Evolutionary conservation across 306 rosid genomes (phyloP).

Genomic region (Canavalia gladiata): DNA sequence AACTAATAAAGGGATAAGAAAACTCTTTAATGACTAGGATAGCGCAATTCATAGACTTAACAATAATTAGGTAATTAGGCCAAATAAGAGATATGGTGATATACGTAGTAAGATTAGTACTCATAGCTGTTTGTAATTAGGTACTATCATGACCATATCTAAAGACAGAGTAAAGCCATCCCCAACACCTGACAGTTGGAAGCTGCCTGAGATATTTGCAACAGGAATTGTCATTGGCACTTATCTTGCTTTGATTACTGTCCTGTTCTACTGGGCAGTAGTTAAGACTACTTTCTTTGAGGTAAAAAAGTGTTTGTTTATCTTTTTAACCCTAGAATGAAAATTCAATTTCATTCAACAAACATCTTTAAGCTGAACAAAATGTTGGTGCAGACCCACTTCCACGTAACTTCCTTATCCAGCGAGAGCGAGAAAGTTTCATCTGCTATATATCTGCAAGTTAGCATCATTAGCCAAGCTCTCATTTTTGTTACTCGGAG

Average conservation of each 20-base stretch:
- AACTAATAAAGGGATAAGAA: conserved; percentile 17
- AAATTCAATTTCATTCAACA: conserved; percentile 32
- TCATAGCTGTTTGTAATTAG: conserved; percentile 46
- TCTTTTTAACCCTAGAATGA: conserved; percentile 32
- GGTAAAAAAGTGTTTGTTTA: conserved; percentile 54
- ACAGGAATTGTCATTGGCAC: conserved; percentile 88
- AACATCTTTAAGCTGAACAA: conserved; percentile 31
- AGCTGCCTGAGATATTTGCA: conserved; percentile 85
- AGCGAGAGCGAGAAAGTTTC: conserved; percentile 69
- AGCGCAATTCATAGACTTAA: conserved; percentile 11
- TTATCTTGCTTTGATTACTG: conserved; percentile 83
- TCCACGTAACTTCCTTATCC: conserved; percentile 66
- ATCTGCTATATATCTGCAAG: conserved; percentile 83
- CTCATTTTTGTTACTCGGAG: conserved; percentile 88
- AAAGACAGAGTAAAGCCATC: conserved; percentile 89
- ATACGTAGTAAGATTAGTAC: neutral
- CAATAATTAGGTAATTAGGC: neutral
- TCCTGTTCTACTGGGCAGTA: conserved; percentile 74
- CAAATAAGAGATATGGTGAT: neutral
- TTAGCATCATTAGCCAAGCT: conserved; percentile 92
- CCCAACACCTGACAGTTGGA: conserved; percentile 91
- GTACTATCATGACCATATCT: conserved; percentile 92
- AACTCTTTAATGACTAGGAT: conserved; percentile 7
- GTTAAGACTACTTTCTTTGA: conserved; percentile 77
- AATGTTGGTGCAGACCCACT: conserved; percentile 64